Percentiles rank a stretch among this genome's conserved stretches.
phyloP scores from a whole-genome alignment of 164 flowering plant species.

The Aristolochia californica region DNA sequence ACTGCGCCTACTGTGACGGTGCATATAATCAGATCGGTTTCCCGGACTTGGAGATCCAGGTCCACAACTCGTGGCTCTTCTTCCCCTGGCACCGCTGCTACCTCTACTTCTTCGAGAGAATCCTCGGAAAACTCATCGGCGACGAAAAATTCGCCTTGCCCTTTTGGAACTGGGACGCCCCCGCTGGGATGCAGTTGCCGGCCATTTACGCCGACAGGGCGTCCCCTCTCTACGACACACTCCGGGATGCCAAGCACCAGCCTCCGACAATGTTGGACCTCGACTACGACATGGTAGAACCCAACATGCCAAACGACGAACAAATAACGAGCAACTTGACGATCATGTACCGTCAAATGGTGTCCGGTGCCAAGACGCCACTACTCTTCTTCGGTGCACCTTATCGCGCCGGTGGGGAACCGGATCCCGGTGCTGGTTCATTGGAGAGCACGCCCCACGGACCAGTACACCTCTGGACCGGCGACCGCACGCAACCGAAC shows the following conservation, averaged over 20 bases:
- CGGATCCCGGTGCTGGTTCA: conserved; percentile 32
- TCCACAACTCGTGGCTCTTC: conserved; percentile 33
- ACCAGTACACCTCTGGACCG: conserved; percentile 33
- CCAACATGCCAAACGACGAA: not conserved
- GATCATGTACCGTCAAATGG: conserved; percentile 46
- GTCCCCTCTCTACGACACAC: conserved; percentile 12
- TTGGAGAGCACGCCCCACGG: conserved; percentile 34
- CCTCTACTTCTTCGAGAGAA: conserved; percentile 33
- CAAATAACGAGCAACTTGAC: conserved; percentile 25
- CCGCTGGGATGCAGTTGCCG: conserved; percentile 30
- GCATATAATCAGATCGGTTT: conserved; percentile 25
- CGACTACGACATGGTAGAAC: conserved; percentile 25
- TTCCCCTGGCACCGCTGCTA: conserved; percentile 31
- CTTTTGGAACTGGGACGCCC: conserved; percentile 40
- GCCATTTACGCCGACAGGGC: conserved; percentile 9
- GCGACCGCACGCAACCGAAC: conserved; percentile 18
- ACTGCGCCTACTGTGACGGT: conserved; percentile 37
- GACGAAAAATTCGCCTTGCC: conserved; percentile 35
- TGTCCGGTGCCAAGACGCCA: conserved; percentile 21
- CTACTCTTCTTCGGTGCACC: conserved; percentile 33
- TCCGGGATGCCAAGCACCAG: conserved; percentile 21
- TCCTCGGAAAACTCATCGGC: conserved; percentile 25
- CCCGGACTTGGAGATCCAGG: conserved; percentile 17
- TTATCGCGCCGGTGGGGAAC: conserved; percentile 30
- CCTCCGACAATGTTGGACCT: conserved; percentile 35